Conservation (phyloP, 352 stramenopile species). For the Globisporangium radiosum region DNA sequence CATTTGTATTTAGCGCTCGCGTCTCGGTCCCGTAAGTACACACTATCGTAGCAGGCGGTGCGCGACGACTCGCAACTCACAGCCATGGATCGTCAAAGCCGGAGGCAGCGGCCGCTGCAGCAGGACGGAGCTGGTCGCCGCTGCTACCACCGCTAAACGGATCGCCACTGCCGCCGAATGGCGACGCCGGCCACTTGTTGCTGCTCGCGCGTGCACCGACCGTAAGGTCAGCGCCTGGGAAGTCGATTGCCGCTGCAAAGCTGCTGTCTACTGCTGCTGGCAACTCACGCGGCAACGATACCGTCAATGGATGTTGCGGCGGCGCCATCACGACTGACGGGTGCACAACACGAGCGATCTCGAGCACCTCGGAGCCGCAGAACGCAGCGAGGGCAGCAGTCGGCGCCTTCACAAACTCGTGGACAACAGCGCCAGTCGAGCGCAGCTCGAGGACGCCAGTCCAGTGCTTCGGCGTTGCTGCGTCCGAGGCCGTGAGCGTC, state of each 20-base stretch:
- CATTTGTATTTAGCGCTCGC: no score
- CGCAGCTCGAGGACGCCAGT: conserved; percentile 46
- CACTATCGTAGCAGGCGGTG: no score
- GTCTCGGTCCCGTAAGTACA: no score
- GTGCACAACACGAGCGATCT: not conserved
- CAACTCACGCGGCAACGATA: not conserved
- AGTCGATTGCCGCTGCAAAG: conserved; percentile 1
- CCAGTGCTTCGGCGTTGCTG: conserved; percentile 9
- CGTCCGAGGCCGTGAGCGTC: conserved; percentile 19
- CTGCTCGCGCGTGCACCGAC: not conserved
- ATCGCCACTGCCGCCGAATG: conserved; percentile 1
- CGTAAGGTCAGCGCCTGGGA: conserved; percentile 3
- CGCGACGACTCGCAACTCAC: not conserved
- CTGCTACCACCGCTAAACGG: not conserved
- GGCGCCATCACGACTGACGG: not conserved
- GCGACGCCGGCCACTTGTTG: not conserved
- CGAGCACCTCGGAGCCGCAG: conserved; percentile 13
- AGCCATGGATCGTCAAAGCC: not conserved
- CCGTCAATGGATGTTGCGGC: no score
- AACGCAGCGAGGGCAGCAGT: conserved; percentile 33
- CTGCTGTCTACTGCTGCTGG: not conserved
- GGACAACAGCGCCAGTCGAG: conserved; percentile 30
- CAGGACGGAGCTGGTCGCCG: conserved; percentile 1
- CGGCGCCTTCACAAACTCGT: conserved; percentile 37
- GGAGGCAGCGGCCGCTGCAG: not conserved